Evolutionary conservation across 257 asterid species (phyloP), one percentile per base, ranked within the genome.

Genomic region (Nicotiana attenuata): DNA sequence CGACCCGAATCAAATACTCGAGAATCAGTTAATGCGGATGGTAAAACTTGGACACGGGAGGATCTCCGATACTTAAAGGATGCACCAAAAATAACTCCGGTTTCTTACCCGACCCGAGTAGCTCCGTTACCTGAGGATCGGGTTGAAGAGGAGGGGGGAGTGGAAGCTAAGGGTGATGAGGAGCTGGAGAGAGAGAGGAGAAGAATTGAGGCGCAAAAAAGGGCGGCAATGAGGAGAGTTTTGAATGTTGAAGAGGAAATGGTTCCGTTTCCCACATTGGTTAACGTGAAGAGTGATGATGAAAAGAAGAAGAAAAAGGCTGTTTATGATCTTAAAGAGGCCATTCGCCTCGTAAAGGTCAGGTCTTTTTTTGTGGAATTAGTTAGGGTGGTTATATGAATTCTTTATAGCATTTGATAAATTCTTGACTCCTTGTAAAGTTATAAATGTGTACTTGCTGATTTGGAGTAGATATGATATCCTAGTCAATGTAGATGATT

Each of bases 121-220:
- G 99, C 99, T 17, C 98, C 97, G 1, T 88, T 96, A 83, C 99
- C 99, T 9, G 97, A 93, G 88, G 96, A 96, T 85, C 86, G 89
- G 63, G 66, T 5, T 24, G 87, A 33, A 81, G 76, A 55, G 82
- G 88, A 14, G 3, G n/a, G 28, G 45, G 50, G 28, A 41, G 26
- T 59, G 76, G 76, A 68, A 11, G 24, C 22, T 31, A 33, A 45
- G 52, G 41, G 81, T 65, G 76, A 82, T 79, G 93, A 75, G 77
- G 98, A 90, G 84, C 56, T 91, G 81, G 94, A 89, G 80, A 85
- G 83, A 76, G 97, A 94, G 90, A 88, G 93, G 87, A 87, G 88
- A 83, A 88, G 87, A 82, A 91, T 94, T 81, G 90, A 88, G 60
- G 85, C 66, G 29, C 85, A 85, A 20, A 84, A 67, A 22, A 57